Percentiles rank a stretch among this genome's conserved stretches.
phyloP scores from a whole-genome alignment of 1,284 basidiomycete species.

The Leccinum angustisporum region DNA sequence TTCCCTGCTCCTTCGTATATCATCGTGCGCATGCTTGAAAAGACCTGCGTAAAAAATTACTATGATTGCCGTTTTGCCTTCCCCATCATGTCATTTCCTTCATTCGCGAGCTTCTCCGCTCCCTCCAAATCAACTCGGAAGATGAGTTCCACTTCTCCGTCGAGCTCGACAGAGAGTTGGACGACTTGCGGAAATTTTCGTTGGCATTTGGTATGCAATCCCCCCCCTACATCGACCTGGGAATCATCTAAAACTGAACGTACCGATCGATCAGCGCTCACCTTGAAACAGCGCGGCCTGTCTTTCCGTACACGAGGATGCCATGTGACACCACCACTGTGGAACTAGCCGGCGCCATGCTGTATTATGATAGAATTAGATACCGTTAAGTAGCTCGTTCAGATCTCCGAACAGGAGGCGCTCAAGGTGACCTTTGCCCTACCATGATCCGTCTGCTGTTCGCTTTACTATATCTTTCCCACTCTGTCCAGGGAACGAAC shows the following conservation, averaged over 20 bases:
- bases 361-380: too few relatives aligned
- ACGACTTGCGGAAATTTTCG: conserved; percentile 25
- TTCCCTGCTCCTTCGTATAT: conserved; percentile 8
- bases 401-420: background rate
- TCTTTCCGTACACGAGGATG: too few relatives aligned
- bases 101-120: conserved; percentile 3
- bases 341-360: too few relatives aligned
- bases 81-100: background rate
- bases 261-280: background rate
- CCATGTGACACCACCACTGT: too few relatives aligned
- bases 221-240: background rate
- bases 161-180: conserved; percentile 24
- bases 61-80: background rate
- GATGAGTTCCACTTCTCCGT: conserved; percentile 5
- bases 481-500: background rate
- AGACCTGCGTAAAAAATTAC: background rate
- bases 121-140: background rate
- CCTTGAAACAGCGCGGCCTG: too few relatives aligned
- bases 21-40: background rate
- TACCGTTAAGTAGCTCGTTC: too few relatives aligned
- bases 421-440: background rate
- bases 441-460: background rate
- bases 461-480: background rate
- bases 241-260: conserved; percentile 2
- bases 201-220: conserved; percentile 24